These are phyloP conservation scores for Diutina pseudorugosa DNA, from an alignment of 1,139 yeast species.

Conservation along the genomic window DNA sequence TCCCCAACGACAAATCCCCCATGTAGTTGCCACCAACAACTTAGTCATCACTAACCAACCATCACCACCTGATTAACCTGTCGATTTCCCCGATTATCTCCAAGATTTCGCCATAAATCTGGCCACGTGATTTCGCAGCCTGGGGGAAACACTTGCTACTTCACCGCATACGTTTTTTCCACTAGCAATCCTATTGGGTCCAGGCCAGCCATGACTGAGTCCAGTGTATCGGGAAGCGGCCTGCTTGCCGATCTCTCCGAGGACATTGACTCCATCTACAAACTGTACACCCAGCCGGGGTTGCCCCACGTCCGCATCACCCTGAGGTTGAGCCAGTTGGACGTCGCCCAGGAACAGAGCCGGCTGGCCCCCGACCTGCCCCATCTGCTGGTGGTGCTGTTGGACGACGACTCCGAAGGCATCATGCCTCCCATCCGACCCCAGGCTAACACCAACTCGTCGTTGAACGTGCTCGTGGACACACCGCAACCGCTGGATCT, in stretches of 20 bases:
- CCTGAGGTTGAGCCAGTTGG: constrained; percentile 19
- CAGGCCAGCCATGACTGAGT: not conserved
- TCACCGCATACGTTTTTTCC: not conserved
- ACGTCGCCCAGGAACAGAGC: constrained; percentile 8
- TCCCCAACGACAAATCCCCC: not conserved
- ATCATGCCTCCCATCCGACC: constrained; percentile 14
- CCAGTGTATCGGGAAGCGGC: constrained; percentile 5
- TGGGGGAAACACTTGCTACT: not conserved
- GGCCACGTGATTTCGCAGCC: not conserved
- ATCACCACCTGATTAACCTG: not conserved
- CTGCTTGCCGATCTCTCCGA: constrained; percentile 14
- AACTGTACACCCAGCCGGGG: constrained; percentile 13
- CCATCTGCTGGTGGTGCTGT: constrained; percentile 13
- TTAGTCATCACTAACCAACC: not conserved
- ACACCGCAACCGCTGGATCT: not conserved
- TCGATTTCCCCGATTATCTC: not conserved
- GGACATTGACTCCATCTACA: constrained; percentile 26
- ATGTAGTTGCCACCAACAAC: not conserved
- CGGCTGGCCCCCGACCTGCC: constrained; percentile 8
- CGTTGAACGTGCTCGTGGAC: constrained; percentile 26
- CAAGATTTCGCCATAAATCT: not conserved
- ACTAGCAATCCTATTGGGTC: not conserved
- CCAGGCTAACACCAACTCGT: constrained; percentile 20
- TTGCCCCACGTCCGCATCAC: constrained; percentile 14
- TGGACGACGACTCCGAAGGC: constrained; percentile 11